A percentile compares a stretch with the other conserved stretches of the same genome.
Evolutionary conservation across 441 rosid species (phyloP).

Genomic region (Dalechampia spathulata): DNA sequence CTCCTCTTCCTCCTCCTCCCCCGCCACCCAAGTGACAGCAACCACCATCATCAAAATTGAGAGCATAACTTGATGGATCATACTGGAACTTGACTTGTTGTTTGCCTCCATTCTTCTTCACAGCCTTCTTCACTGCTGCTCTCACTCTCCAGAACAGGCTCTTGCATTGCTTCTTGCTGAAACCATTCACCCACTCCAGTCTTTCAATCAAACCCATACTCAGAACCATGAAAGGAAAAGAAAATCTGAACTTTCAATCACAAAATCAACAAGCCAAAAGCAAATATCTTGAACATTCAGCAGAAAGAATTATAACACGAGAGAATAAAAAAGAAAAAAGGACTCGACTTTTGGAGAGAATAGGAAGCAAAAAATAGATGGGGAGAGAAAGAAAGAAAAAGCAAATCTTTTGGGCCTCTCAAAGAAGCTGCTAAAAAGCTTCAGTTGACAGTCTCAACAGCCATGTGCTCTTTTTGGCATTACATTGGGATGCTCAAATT

Average conservation of each 20-base stretch:
- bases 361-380: too few species aligned
- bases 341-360: neutral
- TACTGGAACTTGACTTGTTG: slow-evolving; percentile 57
- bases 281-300: neutral
- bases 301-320: too few species aligned
- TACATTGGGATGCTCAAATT: too few species aligned
- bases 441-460: too few species aligned
- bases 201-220: slow-evolving; percentile 28
- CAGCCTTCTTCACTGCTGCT: slow-evolving; percentile 45
- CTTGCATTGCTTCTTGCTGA: slow-evolving; percentile 41
- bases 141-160: slow-evolving; percentile 46
- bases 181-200: too few species aligned
- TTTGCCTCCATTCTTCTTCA: slow-evolving; percentile 32
- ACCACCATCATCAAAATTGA: slow-evolving; percentile 77
- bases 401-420: slow-evolving; percentile 27
- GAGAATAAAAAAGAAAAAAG: too few species aligned
- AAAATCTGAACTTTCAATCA: neutral
- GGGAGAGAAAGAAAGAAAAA: slow-evolving; percentile 2
- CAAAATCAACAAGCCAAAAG: too few species aligned
- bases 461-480: too few species aligned
- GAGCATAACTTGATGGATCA: slow-evolving; percentile 92
- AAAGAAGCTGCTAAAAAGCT: slow-evolving; percentile 33
- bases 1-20: too few species aligned
- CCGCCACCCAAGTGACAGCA: too few species aligned
- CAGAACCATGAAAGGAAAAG: too few species aligned